These are phyloP conservation scores for Barnettozyma botsteinii DNA, from an alignment of 805 yeast species.

Conservation along the genomic window DNA sequence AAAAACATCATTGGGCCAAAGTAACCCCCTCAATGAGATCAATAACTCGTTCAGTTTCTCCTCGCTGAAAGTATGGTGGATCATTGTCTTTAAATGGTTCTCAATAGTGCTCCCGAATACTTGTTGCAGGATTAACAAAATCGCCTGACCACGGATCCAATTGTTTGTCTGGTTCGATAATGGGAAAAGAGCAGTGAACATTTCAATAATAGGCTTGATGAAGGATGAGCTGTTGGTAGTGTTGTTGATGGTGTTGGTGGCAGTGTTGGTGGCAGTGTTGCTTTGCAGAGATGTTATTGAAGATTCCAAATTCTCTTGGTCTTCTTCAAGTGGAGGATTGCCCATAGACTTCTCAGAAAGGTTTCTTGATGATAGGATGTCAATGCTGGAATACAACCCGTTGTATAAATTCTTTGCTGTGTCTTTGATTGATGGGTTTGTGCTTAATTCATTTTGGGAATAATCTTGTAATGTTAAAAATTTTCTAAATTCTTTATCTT, in stretches of 20 bases:
- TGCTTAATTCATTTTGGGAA: background rate
- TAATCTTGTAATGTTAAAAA: constrained; percentile 51
- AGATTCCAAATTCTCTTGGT: background rate
- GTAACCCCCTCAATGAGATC: constrained; percentile 25
- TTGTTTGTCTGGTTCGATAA: constrained; percentile 49
- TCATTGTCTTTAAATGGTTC: constrained; percentile 37
- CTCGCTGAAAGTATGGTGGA: constrained; percentile 37
- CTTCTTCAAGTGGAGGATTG: too few relatives aligned
- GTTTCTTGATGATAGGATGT: constrained; percentile 10
- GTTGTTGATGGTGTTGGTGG: background rate
- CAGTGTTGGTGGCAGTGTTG: too few relatives aligned
- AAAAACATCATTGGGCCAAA: constrained; percentile 53
- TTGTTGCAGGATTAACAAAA: constrained; percentile 77
- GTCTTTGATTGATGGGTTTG: constrained; percentile 11
- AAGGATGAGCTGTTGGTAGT: constrained; percentile 34
- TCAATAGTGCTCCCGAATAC: constrained; percentile 85
- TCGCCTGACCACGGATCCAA: constrained; percentile 84
- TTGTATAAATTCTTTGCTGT: constrained; percentile 20
- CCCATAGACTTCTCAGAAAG: too few relatives aligned
- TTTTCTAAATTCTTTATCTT: constrained; percentile 62
- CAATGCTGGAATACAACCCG: constrained; percentile 17
- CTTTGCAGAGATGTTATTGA: too few relatives aligned
- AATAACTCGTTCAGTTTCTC: constrained; percentile 40
- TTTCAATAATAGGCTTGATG: constrained; percentile 77
- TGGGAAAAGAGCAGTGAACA: constrained; percentile 65